Conservation (phyloP, 2,329 filamentous ascomycete genomes). For the Epichloe coenophiala region DNA sequence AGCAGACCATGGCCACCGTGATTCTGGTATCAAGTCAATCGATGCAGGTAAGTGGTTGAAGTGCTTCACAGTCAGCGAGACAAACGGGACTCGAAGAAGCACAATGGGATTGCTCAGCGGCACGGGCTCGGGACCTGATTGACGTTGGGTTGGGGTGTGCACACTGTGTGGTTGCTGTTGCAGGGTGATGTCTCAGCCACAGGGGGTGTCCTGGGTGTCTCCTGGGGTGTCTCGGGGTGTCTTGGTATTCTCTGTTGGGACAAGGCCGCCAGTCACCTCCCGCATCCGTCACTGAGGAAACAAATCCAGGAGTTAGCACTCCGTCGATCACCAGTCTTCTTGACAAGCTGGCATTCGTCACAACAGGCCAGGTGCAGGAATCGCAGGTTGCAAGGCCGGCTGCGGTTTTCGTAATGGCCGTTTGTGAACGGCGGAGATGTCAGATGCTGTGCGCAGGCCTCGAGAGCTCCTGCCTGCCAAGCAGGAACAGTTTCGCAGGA, state of each 20-base stretch:
- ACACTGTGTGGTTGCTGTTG: slow-evolving; percentile 1
- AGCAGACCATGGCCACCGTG: slow-evolving; percentile 4
- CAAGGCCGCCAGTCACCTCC: slow-evolving; percentile 1
- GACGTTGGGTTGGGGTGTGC: not conserved
- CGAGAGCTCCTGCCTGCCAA: not conserved
- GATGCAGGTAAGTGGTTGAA: not conserved
- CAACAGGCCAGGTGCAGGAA: not conserved
- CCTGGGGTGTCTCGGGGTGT: no score
- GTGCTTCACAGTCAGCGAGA: not conserved
- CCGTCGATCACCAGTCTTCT: not conserved
- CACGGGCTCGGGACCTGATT: not conserved
- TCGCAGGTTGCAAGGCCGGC: not conserved
- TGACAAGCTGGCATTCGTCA: not conserved
- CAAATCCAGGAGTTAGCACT: slow-evolving; percentile 2
- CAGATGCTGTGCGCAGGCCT: no score
- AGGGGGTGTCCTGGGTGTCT: slow-evolving; percentile 7
- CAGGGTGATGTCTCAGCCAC: slow-evolving; percentile 12
- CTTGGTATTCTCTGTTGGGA: not conserved
- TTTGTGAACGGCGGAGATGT: not conserved
- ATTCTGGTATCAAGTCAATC: not conserved
- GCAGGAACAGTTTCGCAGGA: not conserved
- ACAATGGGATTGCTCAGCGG: not conserved
- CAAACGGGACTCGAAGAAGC: not conserved
- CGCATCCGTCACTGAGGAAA: slow-evolving; percentile 12
- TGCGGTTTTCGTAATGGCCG: not conserved